Evolutionary conservation across 768 basidiomycete genomes (phyloP), one percentile per base, ranked within the genome.

Genomic region (Pleurotus platypus): DNA sequence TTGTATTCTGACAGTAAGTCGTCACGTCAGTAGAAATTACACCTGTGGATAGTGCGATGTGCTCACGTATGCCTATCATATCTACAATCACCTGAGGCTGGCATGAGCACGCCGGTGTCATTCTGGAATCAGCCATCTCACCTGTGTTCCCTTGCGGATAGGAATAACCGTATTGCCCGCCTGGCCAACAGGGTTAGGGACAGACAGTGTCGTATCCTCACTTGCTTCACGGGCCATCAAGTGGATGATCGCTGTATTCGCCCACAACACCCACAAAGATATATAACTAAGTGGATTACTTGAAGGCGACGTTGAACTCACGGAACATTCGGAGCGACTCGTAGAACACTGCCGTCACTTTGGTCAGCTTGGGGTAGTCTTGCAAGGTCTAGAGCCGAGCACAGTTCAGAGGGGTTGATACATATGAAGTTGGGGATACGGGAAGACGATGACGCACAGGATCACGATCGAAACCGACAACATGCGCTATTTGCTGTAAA

Each of bases 31-130:
- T 20, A 20, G 20, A 22, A 11, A 12, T 12, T 5, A n/a, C 20
- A 20, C 20, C 20, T 20, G 12, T 30, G 26, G 50, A 16, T 46
- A 12, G 13, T 13, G 39, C 18, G 26, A 18, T 72, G 16, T 16
- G 66, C 78, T 70, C 60, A 81, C 79, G 74, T 46, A 79, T 66
- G 58, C 78, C 80, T 57, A 82, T 58, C 74, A 80, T 75, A 60
- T 83, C 80, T 5, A 79, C 69, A 4, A 79, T 61, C 11, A 78
- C 67, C 70, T 72, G 6, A 13, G 64, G 1, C 20, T 20, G 20
- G 20, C 20, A 20, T 20, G 20, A 20, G 20, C 20, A 20, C 20
- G 20, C 20, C 20, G 20, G 20, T 20, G 20, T 20, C 20, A 20
- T 20, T 20, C 20, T 20, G 20, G 20, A 20, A 20, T 20, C 20